phyloP scores from a whole-genome alignment of 2,329 filamentous ascomycete species.

The Hymenoscyphus fraxineus region DNA sequence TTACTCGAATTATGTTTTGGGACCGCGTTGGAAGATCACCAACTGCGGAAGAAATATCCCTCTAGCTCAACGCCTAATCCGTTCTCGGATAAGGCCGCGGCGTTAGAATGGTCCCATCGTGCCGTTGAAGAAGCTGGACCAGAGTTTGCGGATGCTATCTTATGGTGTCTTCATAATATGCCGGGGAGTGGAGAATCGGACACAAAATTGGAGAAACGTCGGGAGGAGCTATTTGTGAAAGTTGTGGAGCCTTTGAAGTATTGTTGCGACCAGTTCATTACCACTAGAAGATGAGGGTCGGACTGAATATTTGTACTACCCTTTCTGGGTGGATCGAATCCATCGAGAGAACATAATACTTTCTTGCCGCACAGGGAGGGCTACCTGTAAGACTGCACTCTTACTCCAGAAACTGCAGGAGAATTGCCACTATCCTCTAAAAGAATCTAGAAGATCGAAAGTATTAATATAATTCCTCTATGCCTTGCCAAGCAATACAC shows the following conservation, averaged over 20 bases:
- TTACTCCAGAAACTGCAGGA: too few relatives aligned
- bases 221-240: constrained; percentile 16
- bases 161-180: constrained; percentile 20
- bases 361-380: too few relatives aligned
- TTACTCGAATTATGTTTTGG: constrained; percentile 21
- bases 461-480: too few relatives aligned
- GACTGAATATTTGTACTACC: too few relatives aligned
- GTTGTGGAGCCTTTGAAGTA: constrained; percentile 19
- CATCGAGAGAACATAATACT: too few relatives aligned
- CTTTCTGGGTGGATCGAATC: too few relatives aligned
- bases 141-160: constrained; percentile 16
- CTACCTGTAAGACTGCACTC: too few relatives aligned
- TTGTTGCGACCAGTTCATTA: constrained; percentile 11
- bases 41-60: constrained; percentile 4
- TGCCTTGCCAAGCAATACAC: too few relatives aligned
- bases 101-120: constrained; percentile 12
- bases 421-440: too few relatives aligned
- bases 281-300: background rate
- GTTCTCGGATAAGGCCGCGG: constrained; percentile 10
- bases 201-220: constrained; percentile 13
- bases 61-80: background rate
- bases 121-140: constrained; percentile 17
- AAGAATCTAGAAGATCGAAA: too few relatives aligned
- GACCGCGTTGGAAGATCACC: constrained; percentile 15
- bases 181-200: constrained; percentile 11